Percentiles rank a stretch among this genome's conserved stretches.
These are phyloP conservation scores for Lentinula detonsa DNA, from an alignment of 768 basidiomycete species.

Conservation along the genomic window DNA sequence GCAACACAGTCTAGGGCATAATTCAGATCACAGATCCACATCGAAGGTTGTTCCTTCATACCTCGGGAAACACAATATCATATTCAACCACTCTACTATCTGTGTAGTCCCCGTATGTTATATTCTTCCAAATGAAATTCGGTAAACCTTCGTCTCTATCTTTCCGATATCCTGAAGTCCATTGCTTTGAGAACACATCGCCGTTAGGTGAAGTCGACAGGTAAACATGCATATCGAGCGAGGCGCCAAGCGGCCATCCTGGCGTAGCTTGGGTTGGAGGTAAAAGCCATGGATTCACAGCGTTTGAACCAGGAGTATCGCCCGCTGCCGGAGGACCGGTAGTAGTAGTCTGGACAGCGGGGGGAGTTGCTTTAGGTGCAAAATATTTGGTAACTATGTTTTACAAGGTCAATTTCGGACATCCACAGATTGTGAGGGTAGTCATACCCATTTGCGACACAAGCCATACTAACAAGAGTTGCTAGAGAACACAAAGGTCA, in stretches of 20 bases:
- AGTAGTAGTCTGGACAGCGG: slow-evolving; percentile 19
- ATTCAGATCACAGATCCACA: background rate
- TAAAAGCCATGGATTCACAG: slow-evolving; percentile 38
- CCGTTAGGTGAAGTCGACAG: slow-evolving; percentile 61
- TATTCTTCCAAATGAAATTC: slow-evolving; percentile 69
- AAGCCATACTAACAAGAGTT: slow-evolving; percentile 64
- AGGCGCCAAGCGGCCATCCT: slow-evolving; percentile 57
- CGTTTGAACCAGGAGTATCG: background rate
- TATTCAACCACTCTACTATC: slow-evolving; percentile 38
- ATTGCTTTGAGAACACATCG: slow-evolving; percentile 52
- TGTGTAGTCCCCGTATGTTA: slow-evolving; percentile 73
- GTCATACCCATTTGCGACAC: slow-evolving; percentile 58
- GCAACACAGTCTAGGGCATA: slow-evolving; percentile 54
- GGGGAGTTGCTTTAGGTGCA: slow-evolving; percentile 19
- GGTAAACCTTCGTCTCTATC: slow-evolving; percentile 50
- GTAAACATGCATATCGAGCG: slow-evolving; percentile 67
- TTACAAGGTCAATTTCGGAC: background rate
- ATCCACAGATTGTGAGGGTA: background rate
- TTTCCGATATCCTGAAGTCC: slow-evolving; percentile 43
- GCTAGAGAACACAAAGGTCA: slow-evolving; percentile 31
- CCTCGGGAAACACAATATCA: slow-evolving; percentile 63
- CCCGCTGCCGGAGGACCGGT: slow-evolving; percentile 14
- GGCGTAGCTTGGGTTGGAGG: slow-evolving; percentile 49
- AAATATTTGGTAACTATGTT: slow-evolving; percentile 23
- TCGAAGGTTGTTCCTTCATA: slow-evolving; percentile 18